These are phyloP conservation scores for Hericium rajendrae DNA, from an alignment of 768 basidiomycete genomes.

Conservation along the genomic window DNA sequence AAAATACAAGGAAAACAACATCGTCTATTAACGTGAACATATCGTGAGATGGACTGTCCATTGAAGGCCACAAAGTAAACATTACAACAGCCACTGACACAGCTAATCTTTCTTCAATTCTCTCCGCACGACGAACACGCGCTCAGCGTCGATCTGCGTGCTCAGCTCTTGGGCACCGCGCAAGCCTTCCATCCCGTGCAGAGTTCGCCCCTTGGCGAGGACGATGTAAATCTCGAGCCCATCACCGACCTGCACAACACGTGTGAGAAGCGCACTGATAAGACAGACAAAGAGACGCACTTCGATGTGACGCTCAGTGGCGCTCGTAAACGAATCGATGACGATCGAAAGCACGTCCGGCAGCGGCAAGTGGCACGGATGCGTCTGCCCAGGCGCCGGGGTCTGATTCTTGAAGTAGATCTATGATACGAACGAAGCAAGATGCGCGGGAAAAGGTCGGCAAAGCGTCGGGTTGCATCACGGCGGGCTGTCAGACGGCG, in stretches of 20 bases:
- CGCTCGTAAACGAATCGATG: constrained; percentile 93
- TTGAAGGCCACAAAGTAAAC: not conserved
- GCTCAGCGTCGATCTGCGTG: constrained; percentile 52
- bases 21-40: constrained; percentile 1
- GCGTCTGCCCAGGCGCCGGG: constrained; percentile 57
- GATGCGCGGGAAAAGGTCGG: constrained; percentile 34
- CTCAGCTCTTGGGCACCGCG: constrained; percentile 57
- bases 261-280: not conserved
- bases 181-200: constrained; percentile 48
- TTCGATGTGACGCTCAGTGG: constrained; percentile 98
- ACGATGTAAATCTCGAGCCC: constrained; percentile 89
- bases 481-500: not conserved
- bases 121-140: constrained; percentile 64
- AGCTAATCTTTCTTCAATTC: constrained; percentile 75
- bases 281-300: constrained; percentile 29
- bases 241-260: constrained; percentile 71
- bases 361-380: constrained; percentile 78
- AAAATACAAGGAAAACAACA: not conserved
- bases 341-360: constrained; percentile 75
- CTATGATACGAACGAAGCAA: constrained; percentile 33
- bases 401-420: constrained; percentile 97
- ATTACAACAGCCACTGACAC: constrained; percentile 4
- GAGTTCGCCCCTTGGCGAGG: constrained; percentile 54
- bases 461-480: constrained; percentile 30
- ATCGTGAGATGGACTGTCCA: constrained; percentile 6